A percentile compares a stretch with the other conserved stretches of the same genome.
Evolutionary conservation across 2,329 filamentous ascomycete genomes (phyloP).

Genomic region (Rutstroemia sp.): DNA sequence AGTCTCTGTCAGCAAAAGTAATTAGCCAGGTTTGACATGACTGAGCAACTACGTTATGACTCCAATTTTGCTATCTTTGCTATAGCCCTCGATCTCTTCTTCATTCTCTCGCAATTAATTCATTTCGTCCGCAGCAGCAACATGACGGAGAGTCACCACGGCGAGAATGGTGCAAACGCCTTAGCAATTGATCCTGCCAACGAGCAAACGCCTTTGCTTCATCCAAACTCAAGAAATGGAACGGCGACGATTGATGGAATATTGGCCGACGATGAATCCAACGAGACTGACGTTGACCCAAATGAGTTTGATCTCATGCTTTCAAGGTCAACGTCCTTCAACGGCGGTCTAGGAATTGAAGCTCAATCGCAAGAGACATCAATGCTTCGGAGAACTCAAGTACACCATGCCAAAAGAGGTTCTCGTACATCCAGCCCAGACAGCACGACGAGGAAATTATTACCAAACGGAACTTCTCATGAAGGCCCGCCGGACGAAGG

Average conservation of each 20-base stretch:
- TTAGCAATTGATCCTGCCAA: neutral
- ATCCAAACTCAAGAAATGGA: constrained; percentile 9
- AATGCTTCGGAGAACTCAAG: constrained; percentile 26
- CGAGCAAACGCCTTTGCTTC: constrained; percentile 4
- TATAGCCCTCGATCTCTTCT: neutral
- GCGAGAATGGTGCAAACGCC: neutral
- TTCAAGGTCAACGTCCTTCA: constrained; percentile 23
- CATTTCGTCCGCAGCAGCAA: neutral
- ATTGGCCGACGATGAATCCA: constrained; percentile 12
- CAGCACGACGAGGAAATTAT: constrained; percentile 19
- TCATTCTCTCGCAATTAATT: neutral
- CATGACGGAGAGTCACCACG: neutral
- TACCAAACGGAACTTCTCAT: constrained; percentile 11
- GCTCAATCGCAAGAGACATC: constrained; percentile 25
- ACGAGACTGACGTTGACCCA: constrained; percentile 23
- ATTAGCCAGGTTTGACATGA: neutral
- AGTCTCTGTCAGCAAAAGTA: neutral
- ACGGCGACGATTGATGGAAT: constrained; percentile 5
- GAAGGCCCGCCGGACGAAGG: constrained; percentile 9
- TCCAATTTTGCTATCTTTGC: neutral
- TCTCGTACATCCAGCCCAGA: constrained; percentile 16
- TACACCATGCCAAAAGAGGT: constrained; percentile 14
- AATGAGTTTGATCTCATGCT: constrained; percentile 27
- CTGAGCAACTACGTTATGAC: neutral
- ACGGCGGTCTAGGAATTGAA: constrained; percentile 24